Base-by-base conservation (phyloP, 768 basidiomycete genomes). In the Coprinopsis cinerea region DNA sequence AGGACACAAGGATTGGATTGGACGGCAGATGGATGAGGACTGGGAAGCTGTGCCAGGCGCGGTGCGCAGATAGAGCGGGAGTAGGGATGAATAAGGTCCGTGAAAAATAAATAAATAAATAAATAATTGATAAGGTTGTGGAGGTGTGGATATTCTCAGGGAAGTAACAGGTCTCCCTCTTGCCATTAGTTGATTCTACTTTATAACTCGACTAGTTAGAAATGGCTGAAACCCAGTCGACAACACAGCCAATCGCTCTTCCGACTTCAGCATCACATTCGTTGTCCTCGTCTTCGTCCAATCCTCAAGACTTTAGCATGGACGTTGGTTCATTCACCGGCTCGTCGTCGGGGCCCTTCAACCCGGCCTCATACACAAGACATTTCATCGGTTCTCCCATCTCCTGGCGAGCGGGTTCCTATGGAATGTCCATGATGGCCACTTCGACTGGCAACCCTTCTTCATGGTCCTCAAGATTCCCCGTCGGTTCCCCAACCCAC, bases 381-480 rank as follows among this genome's bases (percentile, higher is more conserved):
- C 77, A 83, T 56, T 82, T 85, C 61, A 70, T 88, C 5, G 83
- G 83, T 47, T 87, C 85, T 0, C 85, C 86, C 37, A 70, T 84
- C 45, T 87, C 86, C 3, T 89, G 83, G 78, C 74, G 81, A 4
- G 71, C 76, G 0, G 79, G 79, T 27, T 85, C 83, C 0, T 86
- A 79, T 51, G 82, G 82, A 24, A 57, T 56, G 53, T 52, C 53
- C 18, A 45, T 45, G 44, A 28, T 32, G 28, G 44, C 7, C 27
- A 45, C 44, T 6, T 28, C 44, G 4, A 15, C 44, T 4, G 77
- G 74, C 23, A 70, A 82, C 7, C 76, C 83, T 62, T 78, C 79
- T 42, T 78, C 85, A 23, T 64, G 84, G 0, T 78, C 75, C 20
- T 79, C 79, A 0, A 67, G 85, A 7, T 39, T 52, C 32, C 51